Evolutionary conservation across 495 filamentous ascomycete species (phyloP).

Genomic region (Evernia prunastri): DNA sequence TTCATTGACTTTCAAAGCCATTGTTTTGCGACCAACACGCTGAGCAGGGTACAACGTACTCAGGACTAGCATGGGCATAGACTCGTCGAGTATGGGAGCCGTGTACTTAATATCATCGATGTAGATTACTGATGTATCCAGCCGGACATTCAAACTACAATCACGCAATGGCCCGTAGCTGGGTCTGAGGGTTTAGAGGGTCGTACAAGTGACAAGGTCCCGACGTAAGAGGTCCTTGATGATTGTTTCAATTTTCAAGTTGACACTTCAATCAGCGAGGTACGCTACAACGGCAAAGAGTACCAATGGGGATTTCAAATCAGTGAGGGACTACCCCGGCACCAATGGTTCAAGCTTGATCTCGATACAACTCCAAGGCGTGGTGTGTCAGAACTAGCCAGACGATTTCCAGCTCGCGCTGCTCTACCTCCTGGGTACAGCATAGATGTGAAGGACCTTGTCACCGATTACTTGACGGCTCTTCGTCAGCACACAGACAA

Average conservation of each 20-base stretch:
- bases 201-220: constrained; percentile 32
- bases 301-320: constrained; percentile 46
- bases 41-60: constrained; percentile 33
- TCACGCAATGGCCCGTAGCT: constrained; percentile 23
- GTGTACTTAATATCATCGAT: neutral
- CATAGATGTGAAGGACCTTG: constrained; percentile 53
- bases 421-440: constrained; percentile 33
- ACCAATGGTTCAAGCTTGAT: constrained; percentile 50
- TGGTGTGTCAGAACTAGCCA: constrained; percentile 4
- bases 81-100: constrained; percentile 26
- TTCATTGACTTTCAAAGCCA: too few species aligned
- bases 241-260: neutral
- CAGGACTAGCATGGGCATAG: constrained; percentile 41
- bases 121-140: constrained; percentile 21
- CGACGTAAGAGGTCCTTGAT: constrained; percentile 15
- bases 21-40: too few species aligned
- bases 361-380: constrained; percentile 24
- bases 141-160: constrained; percentile 20
- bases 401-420: neutral
- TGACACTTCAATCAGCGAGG: constrained; percentile 20
- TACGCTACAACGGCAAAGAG: constrained; percentile 31
- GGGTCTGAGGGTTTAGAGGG: constrained; percentile 22
- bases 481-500: constrained; percentile 25
- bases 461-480: constrained; percentile 59
- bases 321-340: constrained; percentile 29